These are phyloP conservation scores for Ustilago esculenta DNA, from an alignment of 1,284 basidiomycete genomes.

Conservation along the genomic window DNA sequence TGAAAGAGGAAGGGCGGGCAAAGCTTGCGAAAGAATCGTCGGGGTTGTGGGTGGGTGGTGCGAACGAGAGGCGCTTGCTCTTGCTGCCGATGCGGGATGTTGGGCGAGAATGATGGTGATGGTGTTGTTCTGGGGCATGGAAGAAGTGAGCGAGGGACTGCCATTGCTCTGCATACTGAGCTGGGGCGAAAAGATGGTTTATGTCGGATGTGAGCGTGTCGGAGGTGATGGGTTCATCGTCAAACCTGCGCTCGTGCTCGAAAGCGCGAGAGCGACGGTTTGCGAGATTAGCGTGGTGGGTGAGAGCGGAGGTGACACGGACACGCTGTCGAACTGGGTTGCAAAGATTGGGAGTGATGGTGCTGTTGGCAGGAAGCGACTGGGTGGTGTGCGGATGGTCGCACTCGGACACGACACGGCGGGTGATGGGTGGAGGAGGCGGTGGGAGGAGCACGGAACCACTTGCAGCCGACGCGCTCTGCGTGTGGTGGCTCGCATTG, in stretches of 20 bases:
- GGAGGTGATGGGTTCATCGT: constrained; percentile 53
- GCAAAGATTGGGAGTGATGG: constrained; percentile 31
- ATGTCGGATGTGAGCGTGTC: constrained; percentile 41
- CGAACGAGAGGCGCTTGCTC: constrained; percentile 25
- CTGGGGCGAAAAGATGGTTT: constrained; percentile 28
- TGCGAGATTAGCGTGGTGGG: neutral
- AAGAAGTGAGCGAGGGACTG: constrained; percentile 55
- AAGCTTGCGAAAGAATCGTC: constrained; percentile 40
- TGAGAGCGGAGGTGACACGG: constrained; percentile 36
- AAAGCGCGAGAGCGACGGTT: constrained; percentile 33
- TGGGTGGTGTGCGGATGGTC: constrained; percentile 36
- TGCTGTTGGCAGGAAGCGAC: constrained; percentile 30
- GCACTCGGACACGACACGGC: constrained; percentile 35
- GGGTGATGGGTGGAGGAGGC: constrained; percentile 27
- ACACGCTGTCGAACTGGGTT: constrained; percentile 42
- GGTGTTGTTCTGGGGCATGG: constrained; percentile 18
- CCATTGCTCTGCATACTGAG: constrained; percentile 56
- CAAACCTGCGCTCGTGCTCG: constrained; percentile 40
- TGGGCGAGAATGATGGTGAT: constrained; percentile 5
- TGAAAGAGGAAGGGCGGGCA: constrained; percentile 23
- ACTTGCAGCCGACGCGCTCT: constrained; percentile 1
- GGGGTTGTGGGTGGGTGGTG: constrained; percentile 15
- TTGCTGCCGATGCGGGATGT: constrained; percentile 9
- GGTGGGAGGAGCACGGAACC: constrained; percentile 29
- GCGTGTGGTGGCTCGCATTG: neutral